These are phyloP conservation scores for Mortierella sp. DNA, from an alignment of 371 early-diverging fungal genomes.

Conservation along the genomic window DNA sequence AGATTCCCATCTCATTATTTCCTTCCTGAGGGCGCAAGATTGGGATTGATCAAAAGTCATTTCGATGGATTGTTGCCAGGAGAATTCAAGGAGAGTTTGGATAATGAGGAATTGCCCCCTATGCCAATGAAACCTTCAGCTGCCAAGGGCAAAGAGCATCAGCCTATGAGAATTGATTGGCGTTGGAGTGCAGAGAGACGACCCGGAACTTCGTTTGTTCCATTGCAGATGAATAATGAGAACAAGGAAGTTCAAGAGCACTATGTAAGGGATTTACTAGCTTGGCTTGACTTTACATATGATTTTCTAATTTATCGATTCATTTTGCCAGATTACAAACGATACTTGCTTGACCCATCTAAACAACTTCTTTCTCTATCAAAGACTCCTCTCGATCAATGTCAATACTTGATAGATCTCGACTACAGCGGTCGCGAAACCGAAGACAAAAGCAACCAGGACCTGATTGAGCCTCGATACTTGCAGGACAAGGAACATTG, in stretches of 20 bases:
- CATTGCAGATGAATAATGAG: constrained; percentile 46
- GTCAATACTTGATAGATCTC: constrained; percentile 49
- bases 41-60: constrained; percentile 72
- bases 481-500: constrained; percentile 47
- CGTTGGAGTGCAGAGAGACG: constrained; percentile 52
- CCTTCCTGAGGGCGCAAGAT: constrained; percentile 74
- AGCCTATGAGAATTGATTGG: constrained; percentile 37
- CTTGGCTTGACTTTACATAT: background rate
- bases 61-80: constrained; percentile 81
- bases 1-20: constrained; percentile 93
- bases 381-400: constrained; percentile 50
- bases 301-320: background rate
- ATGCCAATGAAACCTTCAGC: constrained; percentile 23
- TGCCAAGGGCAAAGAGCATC: constrained; percentile 22
- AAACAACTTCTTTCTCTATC: background rate
- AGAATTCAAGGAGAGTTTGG: constrained; percentile 57
- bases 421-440: constrained; percentile 42
- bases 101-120: constrained; percentile 1
- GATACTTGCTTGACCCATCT: too few relatives aligned
- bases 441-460: constrained; percentile 6
- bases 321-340: too few relatives aligned
- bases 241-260: constrained; percentile 50
- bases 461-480: constrained; percentile 37
- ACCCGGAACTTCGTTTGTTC: constrained; percentile 42
- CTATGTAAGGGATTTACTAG: constrained; percentile 33